Conservation (phyloP, 23 red algal genomes). For the Agarophyton chilense region DNA sequence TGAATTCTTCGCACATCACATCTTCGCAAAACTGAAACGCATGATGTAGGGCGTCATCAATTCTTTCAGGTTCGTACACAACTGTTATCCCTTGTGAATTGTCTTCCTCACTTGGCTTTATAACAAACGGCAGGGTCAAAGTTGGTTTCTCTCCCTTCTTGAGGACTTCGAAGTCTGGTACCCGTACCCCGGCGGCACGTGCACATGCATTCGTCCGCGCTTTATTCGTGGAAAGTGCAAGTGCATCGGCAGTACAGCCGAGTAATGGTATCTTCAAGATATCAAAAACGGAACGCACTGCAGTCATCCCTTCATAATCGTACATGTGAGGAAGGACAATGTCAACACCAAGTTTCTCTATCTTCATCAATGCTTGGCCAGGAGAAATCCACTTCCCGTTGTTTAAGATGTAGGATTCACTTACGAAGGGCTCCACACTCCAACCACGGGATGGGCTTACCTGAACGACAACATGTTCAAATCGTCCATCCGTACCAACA, state of each 20-base stretch:
- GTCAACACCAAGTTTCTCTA: slow-evolving; percentile 48
- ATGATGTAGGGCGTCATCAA: slow-evolving; percentile 7
- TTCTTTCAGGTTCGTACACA: slow-evolving; percentile 6
- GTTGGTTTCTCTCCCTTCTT: slow-evolving; percentile 25
- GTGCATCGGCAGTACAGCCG: slow-evolving; percentile 61
- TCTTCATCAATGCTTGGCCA: slow-evolving; percentile 36
- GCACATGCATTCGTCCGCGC: slow-evolving; percentile 61
- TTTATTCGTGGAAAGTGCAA: slow-evolving; percentile 76
- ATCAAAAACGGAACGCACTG: slow-evolving; percentile 37
- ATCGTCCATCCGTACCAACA: slow-evolving; percentile 14
- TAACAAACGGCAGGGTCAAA: slow-evolving; percentile 39
- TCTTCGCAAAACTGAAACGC: slow-evolving; percentile 68
- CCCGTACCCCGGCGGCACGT: slow-evolving; percentile 27
- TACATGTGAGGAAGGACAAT: slow-evolving; percentile 73
- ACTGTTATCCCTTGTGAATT: slow-evolving; percentile 67
- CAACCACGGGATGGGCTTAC: slow-evolving; percentile 43
- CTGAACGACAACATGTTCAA: slow-evolving; percentile 60
- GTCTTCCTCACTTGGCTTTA: slow-evolving; percentile 78
- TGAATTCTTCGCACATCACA: slow-evolving; percentile 68
- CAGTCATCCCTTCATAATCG: slow-evolving; percentile 78
- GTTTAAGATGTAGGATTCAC: not conserved
- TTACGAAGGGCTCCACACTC: slow-evolving; percentile 32
- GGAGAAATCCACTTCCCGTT: slow-evolving; percentile 24
- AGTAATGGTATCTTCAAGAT: slow-evolving; percentile 50
- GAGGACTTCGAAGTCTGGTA: slow-evolving; percentile 57